These are phyloP conservation scores for Houttuynia cordata DNA, from an alignment of 164 flowering plant species.

Conservation along the genomic window DNA sequence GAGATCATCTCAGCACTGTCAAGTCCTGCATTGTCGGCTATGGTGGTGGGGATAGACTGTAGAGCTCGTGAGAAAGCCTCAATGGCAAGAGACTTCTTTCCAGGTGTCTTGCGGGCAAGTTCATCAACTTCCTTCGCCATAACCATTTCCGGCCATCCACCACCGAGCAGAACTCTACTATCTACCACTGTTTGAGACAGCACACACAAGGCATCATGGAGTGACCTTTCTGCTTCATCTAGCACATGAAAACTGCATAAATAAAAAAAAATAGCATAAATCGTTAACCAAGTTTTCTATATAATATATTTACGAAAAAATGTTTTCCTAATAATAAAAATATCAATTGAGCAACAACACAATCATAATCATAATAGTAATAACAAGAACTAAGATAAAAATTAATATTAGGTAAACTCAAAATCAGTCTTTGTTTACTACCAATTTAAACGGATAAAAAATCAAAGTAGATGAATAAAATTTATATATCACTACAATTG, in stretches of 20 bases:
- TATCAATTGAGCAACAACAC: too few species aligned
- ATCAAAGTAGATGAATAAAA: too few species aligned
- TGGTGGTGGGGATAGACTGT: conserved; percentile 73
- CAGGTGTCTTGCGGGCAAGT: conserved; percentile 85
- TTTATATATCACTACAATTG: too few species aligned
- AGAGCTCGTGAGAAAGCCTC: conserved; percentile 93
- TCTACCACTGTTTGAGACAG: conserved; percentile 92
- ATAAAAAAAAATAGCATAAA: neutral
- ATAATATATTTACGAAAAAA: too few species aligned
- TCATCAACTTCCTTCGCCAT: conserved; percentile 97
- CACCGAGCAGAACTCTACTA: conserved; percentile 86
- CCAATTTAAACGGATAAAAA: too few species aligned
- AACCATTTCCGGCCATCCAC: conserved; percentile 99
- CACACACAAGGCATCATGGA: conserved; percentile 96
- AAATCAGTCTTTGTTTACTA: too few species aligned
- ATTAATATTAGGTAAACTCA: too few species aligned
- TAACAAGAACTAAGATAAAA: too few species aligned
- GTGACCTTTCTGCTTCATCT: conserved; percentile 95
- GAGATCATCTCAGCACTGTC: conserved; percentile 95
- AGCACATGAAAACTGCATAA: conserved; percentile 74
- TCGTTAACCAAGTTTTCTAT: neutral
- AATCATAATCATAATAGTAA: too few species aligned
- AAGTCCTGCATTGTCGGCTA: conserved; percentile 96
- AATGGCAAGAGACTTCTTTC: conserved; percentile 91
- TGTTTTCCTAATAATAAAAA: too few species aligned